Base-by-base conservation (phyloP, 768 basidiomycete species). In the Austroboletus eburneus region DNA sequence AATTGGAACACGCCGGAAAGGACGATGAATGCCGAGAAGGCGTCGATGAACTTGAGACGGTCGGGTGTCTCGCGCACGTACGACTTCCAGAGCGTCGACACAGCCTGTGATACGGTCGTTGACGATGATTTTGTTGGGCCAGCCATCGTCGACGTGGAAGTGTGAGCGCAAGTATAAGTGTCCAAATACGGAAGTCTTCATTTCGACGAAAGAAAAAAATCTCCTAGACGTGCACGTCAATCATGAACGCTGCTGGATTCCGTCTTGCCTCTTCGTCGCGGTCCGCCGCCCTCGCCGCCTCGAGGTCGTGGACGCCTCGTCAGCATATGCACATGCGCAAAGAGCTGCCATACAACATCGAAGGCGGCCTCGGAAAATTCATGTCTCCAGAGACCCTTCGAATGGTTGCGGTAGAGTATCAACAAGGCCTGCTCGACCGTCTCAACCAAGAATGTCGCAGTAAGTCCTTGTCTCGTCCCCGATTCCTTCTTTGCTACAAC, bases 1-100 rank as follows among this genome's bases (percentile, higher is more conserved):
- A 99, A 97, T 65, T 97, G 94, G 37, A 82, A 63, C 48, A 94
- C 76, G 57, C 96, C 96, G 2, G 89, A 88, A 38, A 95, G 75
- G 73, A 97, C 83, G 58, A 95, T 77, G 76, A 95, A 96, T 50
- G 88, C 69, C 53, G 98, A 77, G 75, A 97, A 97, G 8, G 82
- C 70, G 72, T 99, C 96, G 63, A 98, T 83, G 69, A 94, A 83
- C 72, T 97, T 95, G 58, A 98, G 82, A 13, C 91, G 80, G 56
- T 87, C 70, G 5, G 91, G 75, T 0, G 93, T 96, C 45, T 80
- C 75, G 25, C 81, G 76, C 57, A 70, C 69, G 74, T 98, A 98
- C 17, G 88, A 81, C 57, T 75, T 80, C 79, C 80, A 86, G 23
- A 93, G 75, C 14, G 83, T 73, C 24, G 72, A 65, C 33, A 86